These are phyloP conservation scores for Aureobasidium namibiae DNA, from an alignment of 2,329 filamentous ascomycete genomes.

Conservation along the genomic window DNA sequence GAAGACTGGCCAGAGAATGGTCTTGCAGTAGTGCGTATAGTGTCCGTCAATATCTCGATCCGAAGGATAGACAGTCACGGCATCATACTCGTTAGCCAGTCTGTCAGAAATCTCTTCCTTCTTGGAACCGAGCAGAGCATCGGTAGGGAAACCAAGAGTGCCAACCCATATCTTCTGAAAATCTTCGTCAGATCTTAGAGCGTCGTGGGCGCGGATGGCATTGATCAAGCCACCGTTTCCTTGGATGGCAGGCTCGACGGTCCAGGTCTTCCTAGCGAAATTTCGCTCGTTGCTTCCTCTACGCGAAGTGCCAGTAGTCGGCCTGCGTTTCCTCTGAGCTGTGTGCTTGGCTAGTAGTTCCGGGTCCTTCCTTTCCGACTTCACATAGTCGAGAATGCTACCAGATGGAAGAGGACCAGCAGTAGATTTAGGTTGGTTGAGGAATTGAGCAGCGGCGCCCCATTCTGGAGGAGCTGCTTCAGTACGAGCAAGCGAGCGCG, in stretches of 20 bases:
- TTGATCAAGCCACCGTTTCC: conserved; percentile 90
- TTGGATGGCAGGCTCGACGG: conserved; percentile 74
- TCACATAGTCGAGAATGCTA: conserved; percentile 52
- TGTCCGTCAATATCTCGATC: conserved; percentile 93
- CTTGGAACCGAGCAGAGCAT: conserved; percentile 66
- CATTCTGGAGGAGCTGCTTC: conserved; percentile 71
- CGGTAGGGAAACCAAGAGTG: conserved; percentile 87
- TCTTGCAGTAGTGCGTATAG: conserved; percentile 94
- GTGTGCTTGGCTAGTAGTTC: conserved; percentile 17
- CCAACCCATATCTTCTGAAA: conserved; percentile 83
- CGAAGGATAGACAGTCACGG: conserved; percentile 73
- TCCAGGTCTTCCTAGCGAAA: conserved; percentile 74
- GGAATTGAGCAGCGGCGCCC: conserved; percentile 53
- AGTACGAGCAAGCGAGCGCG: conserved; percentile 54
- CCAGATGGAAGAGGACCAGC: conserved; percentile 67
- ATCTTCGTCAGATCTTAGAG: conserved; percentile 56
- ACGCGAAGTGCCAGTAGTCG: conserved; percentile 19
- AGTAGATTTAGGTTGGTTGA: conserved; percentile 70
- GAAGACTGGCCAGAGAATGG: conserved; percentile 94
- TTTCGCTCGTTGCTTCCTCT: conserved; percentile 30
- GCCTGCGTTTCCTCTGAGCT: conserved; percentile 12
- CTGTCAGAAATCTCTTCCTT: conserved; percentile 77
- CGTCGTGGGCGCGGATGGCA: conserved; percentile 52
- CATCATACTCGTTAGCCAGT: conserved; percentile 72
- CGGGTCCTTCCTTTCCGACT: conserved; percentile 31